Base-by-base conservation (phyloP, 1,284 basidiomycete genomes). In the Rhodotorula glutinis region DNA sequence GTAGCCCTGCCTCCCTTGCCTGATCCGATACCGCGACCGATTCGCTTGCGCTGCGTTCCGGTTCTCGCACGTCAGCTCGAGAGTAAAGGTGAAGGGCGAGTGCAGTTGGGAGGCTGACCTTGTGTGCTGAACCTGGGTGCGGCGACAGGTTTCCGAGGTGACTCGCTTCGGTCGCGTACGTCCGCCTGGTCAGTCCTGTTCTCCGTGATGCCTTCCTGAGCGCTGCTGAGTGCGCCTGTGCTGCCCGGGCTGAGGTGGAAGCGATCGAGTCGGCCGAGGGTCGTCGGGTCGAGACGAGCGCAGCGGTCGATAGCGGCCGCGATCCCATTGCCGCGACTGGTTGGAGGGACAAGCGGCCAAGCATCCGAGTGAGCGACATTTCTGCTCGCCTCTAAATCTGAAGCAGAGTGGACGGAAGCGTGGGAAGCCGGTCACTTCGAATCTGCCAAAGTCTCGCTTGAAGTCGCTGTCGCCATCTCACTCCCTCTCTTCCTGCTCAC, bases 1-100 rank as follows among this genome's bases (percentile, higher is more conserved):
- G 92, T 92, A 7, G 93, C 88, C 0, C 93, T 97, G 65, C 92
- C 89, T 75, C 95, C 95, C 73, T 90, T 85, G 40, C 89, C 89
- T 1, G 92, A 93, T 27, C 89, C 89, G 79, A 91, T 88, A 78
- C 95, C 95, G 77, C 95, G 85, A 79, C 95, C 95, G 51, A 95
- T 85, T 77, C 95, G 89, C 85, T 92, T 92, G 86, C 89, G 87
- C 92, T 80, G 74, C 13, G 51, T 57, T 74, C 4, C 65, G 17
- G 21, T n/a, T 21, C n/a, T n/a, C n/a, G n/a, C 44, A 19, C 8
- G 16, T 1, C n/a, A 47, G 40, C 41, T 46, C 46, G 13, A 41
- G 46, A 29, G 41, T 9, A 23, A 46, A 57, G 46, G 65, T 41
- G 10, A 55, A 29, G 38, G 21, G 40, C 25, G 57, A 41, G 33